A percentile compares a stretch with the other conserved stretches of the same genome.
Evolutionary conservation across 768 basidiomycete genomes (phyloP).

Genomic region (Tulasnella sp.): DNA sequence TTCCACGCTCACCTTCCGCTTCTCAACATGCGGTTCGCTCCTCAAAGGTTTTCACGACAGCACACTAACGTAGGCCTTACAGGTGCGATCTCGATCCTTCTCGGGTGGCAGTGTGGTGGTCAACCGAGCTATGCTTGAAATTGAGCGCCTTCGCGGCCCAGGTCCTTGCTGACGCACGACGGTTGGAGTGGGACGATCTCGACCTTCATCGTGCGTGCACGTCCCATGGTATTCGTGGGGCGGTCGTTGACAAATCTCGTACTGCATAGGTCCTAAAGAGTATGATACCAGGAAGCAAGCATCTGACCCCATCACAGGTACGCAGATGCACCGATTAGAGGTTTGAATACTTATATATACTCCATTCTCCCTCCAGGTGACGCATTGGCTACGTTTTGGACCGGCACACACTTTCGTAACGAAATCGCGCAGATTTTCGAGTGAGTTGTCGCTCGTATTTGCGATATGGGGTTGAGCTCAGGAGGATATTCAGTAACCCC

Average conservation of each 20-base stretch:
- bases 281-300: conserved; percentile 32
- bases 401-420: conserved; percentile 36
- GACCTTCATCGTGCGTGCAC: conserved; percentile 38
- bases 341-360: too few species aligned
- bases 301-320: conserved; percentile 31
- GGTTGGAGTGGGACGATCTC: conserved; percentile 34
- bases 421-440: conserved; percentile 40
- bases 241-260: neutral
- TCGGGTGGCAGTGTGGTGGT: conserved; percentile 48
- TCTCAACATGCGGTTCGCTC: conserved; percentile 42
- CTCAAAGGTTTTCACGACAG: too few species aligned
- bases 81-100: conserved; percentile 44
- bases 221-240: neutral
- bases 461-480: too few species aligned
- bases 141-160: conserved; percentile 46
- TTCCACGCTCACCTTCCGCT: conserved; percentile 50
- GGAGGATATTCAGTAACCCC: conserved; percentile 21
- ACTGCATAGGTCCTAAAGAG: conserved; percentile 31
- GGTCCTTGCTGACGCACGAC: conserved; percentile 34
- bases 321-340: neutral
- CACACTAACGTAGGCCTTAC: neutral
- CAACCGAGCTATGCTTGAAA: conserved; percentile 35
- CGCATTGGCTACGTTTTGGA: conserved; percentile 38
- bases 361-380: conserved; percentile 26
- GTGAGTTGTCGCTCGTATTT: conserved; percentile 25